Evolutionary conservation across 169 alveolate species (phyloP).

Genomic region (Cryptosporidium muris): DNA sequence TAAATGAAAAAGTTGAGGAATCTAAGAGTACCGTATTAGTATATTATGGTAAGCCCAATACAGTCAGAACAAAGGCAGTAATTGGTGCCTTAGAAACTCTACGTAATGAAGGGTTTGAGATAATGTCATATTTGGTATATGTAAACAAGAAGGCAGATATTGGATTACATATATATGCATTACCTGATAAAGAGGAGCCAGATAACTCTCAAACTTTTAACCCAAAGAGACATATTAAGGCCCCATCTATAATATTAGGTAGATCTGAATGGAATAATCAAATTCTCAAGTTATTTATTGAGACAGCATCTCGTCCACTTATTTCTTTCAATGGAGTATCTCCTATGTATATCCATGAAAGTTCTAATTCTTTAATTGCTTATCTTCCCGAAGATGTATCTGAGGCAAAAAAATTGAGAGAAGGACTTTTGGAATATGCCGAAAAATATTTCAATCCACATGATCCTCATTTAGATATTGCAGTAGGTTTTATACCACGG

Average conservation of each 20-base stretch:
- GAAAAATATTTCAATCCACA: conserved; percentile 42
- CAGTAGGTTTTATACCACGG: conserved; percentile 32
- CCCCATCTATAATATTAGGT: conserved; percentile 40
- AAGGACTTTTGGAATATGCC: conserved; percentile 7
- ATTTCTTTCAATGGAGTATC: conserved; percentile 51
- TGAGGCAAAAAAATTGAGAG: conserved; percentile 5
- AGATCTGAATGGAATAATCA: conserved; percentile 23
- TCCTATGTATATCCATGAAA: conserved; percentile 34
- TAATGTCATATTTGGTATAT: conserved; percentile 34
- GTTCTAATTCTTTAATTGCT: conserved; percentile 23
- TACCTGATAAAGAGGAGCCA: conserved; percentile 13
- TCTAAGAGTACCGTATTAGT: conserved; percentile 34
- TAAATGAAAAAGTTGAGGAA: conserved; percentile 2
- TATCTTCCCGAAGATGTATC: conserved; percentile 13
- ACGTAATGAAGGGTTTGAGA: conserved; percentile 7
- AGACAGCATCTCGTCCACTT: conserved; percentile 26
- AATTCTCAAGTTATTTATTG: conserved; percentile 9
- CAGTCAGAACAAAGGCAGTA: conserved; percentile 37
- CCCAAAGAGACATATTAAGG: background rate
- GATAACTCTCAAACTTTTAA: background rate
- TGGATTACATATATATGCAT: conserved; percentile 42
- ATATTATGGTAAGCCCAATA: conserved; percentile 47
- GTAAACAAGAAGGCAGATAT: conserved; percentile 59
- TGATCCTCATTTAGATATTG: conserved; percentile 44
- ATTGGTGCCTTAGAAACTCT: background rate